A percentile compares a stretch with the other conserved stretches of the same genome.
These are phyloP conservation scores for Colletotrichum camelliae DNA, from an alignment of 2,329 filamentous ascomycete species.

Conservation along the genomic window DNA sequence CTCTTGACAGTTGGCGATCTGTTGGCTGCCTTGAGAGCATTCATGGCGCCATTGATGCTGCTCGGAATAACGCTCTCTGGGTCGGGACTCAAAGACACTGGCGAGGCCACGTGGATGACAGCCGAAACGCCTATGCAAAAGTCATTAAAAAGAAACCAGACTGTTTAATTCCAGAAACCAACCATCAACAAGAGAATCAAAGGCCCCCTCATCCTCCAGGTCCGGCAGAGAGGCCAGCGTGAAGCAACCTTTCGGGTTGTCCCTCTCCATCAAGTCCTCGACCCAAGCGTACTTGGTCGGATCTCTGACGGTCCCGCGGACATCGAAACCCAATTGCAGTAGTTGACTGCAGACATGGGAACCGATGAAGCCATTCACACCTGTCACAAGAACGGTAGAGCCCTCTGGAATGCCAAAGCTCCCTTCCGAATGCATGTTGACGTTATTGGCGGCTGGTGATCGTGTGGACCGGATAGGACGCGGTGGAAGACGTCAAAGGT, in stretches of 20 bases:
- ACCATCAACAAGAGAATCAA: conserved; percentile 33
- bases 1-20: conserved; percentile 38
- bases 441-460: neutral
- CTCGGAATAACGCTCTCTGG: conserved; percentile 42
- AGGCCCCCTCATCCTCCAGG: conserved; percentile 30
- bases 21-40: conserved; percentile 39
- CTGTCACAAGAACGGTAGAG: conserved; percentile 40
- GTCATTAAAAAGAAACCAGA: neutral
- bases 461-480: neutral
- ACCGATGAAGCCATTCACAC: conserved; percentile 48
- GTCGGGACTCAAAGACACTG: conserved; percentile 37
- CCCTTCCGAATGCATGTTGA: conserved; percentile 6
- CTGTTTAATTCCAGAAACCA: neutral
- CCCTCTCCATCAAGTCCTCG: conserved; percentile 29
- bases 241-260: conserved; percentile 37
- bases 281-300: conserved; percentile 33
- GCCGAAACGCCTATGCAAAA: neutral
- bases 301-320: conserved; percentile 45
- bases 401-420: conserved; percentile 5
- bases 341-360: conserved; percentile 42
- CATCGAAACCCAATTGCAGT: conserved; percentile 38
- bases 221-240: conserved; percentile 35
- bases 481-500: neutral
- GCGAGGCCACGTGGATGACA: conserved; percentile 37
- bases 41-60: conserved; percentile 31